Percentiles rank a stretch among this genome's conserved stretches.
phyloP scores from a whole-genome alignment of 2,329 filamentous ascomycete species.

The Grosmannia clavigera region DNA sequence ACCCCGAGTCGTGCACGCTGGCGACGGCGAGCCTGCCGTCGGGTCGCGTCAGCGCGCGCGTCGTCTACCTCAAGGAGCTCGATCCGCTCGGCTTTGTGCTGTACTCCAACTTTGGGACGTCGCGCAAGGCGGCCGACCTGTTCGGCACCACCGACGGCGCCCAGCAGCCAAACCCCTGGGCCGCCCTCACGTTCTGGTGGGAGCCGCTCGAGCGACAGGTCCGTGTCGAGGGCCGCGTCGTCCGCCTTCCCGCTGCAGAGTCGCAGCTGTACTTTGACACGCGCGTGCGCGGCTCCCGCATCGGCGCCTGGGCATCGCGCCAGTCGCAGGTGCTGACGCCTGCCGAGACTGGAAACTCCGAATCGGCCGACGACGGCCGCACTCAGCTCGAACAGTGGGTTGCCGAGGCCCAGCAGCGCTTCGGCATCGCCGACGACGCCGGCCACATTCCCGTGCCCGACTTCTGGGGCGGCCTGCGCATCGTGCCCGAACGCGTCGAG shows the following conservation, averaged over 20 bases:
- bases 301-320: constrained; percentile 87
- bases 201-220: constrained; percentile 77
- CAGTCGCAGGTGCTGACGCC: constrained; percentile 63
- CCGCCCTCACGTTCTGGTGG: constrained; percentile 86
- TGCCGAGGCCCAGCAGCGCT: constrained; percentile 60
- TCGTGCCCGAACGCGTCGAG: constrained; percentile 78
- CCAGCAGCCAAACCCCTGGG: constrained; percentile 53
- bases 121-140: constrained; percentile 55
- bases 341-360: constrained; percentile 18
- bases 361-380: constrained; percentile 47
- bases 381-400: constrained; percentile 67
- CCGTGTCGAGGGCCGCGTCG: constrained; percentile 66
- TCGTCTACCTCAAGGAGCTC: constrained; percentile 93
- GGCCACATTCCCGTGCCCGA: constrained; percentile 73
- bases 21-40: constrained; percentile 75
- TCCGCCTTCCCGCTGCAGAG: constrained; percentile 56
- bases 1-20: constrained; percentile 81
- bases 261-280: constrained; percentile 58
- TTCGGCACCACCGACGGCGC: constrained; percentile 16
- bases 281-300: constrained; percentile 62
- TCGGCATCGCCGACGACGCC: constrained; percentile 65
- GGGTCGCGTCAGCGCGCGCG: constrained; percentile 70
- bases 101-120: constrained; percentile 85
- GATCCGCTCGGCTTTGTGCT: constrained; percentile 75
- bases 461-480: constrained; percentile 86